These are phyloP conservation scores for Xylariaceae sp. DNA, from an alignment of 2,329 filamentous ascomycete genomes.

Conservation along the genomic window DNA sequence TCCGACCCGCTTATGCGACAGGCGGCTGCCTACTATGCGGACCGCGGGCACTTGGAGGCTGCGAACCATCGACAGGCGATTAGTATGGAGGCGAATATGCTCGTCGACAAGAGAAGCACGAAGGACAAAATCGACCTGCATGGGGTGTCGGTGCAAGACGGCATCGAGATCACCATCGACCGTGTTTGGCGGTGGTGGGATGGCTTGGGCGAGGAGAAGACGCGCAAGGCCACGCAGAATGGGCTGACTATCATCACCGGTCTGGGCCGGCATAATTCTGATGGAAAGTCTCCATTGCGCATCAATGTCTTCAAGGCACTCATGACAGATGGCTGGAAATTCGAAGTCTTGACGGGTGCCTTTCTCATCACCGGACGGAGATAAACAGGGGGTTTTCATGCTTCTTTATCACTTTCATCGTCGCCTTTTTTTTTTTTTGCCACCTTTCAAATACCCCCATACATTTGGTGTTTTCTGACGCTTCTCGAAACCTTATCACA, in stretches of 20 bases:
- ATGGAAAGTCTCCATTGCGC: slow-evolving; percentile 69
- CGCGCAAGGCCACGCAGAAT: slow-evolving; percentile 46
- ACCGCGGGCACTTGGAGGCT: slow-evolving; percentile 60
- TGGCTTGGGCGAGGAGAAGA: slow-evolving; percentile 61
- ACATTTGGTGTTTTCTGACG: background rate
- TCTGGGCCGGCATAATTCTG: slow-evolving; percentile 68
- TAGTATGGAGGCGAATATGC: slow-evolving; percentile 62
- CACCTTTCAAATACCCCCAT: background rate
- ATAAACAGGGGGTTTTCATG: background rate
- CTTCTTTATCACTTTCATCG: background rate
- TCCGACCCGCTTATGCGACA: slow-evolving; percentile 70
- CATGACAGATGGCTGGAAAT: slow-evolving; percentile 74
- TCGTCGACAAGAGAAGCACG: slow-evolving; percentile 63
- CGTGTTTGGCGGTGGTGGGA: slow-evolving; percentile 72
- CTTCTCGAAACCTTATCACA: background rate
- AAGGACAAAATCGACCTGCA: slow-evolving; percentile 67
- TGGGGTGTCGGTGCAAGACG: slow-evolving; percentile 74
- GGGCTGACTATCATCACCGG: slow-evolving; percentile 77
- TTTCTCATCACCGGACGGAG: slow-evolving; percentile 61
- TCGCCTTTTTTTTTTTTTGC: background rate
- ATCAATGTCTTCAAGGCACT: slow-evolving; percentile 74
- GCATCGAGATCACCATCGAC: slow-evolving; percentile 67
- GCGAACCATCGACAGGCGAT: slow-evolving; percentile 52
- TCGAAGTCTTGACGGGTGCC: slow-evolving; percentile 65
- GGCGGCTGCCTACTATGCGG: slow-evolving; percentile 69